Base-by-base conservation (phyloP, 805 yeast genomes). In the Yamadazyma ubonensis region DNA sequence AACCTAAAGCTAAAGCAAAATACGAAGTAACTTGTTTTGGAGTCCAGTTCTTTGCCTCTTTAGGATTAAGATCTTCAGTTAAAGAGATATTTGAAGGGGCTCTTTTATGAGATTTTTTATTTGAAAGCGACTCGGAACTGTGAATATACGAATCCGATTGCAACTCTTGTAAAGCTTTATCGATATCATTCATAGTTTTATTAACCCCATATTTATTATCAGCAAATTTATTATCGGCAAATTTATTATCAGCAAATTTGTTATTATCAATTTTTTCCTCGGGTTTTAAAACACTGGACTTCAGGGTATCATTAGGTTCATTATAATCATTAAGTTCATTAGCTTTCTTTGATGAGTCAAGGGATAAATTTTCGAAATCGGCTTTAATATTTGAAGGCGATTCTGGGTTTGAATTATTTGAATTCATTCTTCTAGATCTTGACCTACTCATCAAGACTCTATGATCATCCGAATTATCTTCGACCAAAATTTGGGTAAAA, bases 11-110 rank as follows among this genome's bases (percentile, higher is more conserved):
- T n/a, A 61, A 47, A 1, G 79, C 73, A 54, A 93, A 87, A 59
- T 87, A 87, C 5, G 81, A 74, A 1, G 85, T 75, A 1, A 93
- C 98, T 52, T 93, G 90, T 38, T 79, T 78, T 0, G 98, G 93
- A 0, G 87, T 67, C 99, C 99, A 93, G 7, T 64, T 55, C 28
- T 59, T 59, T 4, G 78, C 86, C 28, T 70, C 65, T 19, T 61
- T 53, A 1, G 81, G 80, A 41, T 75, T 65, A 32, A 79, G 55
- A 23, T 57, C 57, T 19, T 52, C 58, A n/a, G 56, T 44, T 16
- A 52, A 39, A 2, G 57, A 53, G 19, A 39, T 38, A 10, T 39
- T 31, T 6, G 55, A 47, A 5, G 42, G 29, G 2, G 38, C 23
- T 23, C 43, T 33, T 23, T 31, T 31, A 34, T 40, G 46, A 10